Evolutionary conservation across 106 monocot genomes (phyloP).

Genomic region (Vanilla planifolia): DNA sequence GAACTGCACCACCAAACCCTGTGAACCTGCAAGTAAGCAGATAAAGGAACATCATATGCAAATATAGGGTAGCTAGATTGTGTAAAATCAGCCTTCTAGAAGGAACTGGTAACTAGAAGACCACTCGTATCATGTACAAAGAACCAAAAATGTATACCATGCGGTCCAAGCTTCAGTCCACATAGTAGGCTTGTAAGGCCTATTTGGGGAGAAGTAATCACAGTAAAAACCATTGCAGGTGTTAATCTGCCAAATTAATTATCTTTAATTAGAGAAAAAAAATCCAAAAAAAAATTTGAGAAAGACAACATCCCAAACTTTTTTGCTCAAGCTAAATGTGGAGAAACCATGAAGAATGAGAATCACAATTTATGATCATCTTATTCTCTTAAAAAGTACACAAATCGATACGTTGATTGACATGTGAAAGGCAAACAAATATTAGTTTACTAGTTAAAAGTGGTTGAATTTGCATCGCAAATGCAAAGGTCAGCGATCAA

Average conservation of each 20-base stretch:
- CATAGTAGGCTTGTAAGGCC: conserved; percentile 76
- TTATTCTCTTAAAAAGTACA: not conserved
- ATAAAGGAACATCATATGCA: not conserved
- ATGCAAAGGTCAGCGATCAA: too few relatives aligned
- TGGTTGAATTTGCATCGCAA: conserved; percentile 1
- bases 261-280: too few relatives aligned
- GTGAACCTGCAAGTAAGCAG: conserved; percentile 57
- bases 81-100: not conserved
- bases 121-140: not conserved
- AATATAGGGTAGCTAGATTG: not conserved
- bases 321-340: too few relatives aligned
- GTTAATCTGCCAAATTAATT: conserved; percentile 48
- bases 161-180: conserved; percentile 98
- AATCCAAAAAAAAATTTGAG: not conserved
- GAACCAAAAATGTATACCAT: conserved; percentile 39
- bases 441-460: not conserved
- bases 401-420: not conserved
- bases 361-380: not conserved
- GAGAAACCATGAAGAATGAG: conserved; percentile 4
- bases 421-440: not conserved
- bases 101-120: not conserved
- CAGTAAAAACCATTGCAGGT: conserved; percentile 87
- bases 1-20: conserved; percentile 76
- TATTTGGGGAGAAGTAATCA: conserved; percentile 78
- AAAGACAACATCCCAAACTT: not conserved